A percentile compares a stretch with the other conserved stretches of the same genome.
These are phyloP conservation scores for Didymella sp. DNA, from an alignment of 2,329 filamentous ascomycete genomes.

Conservation along the genomic window DNA sequence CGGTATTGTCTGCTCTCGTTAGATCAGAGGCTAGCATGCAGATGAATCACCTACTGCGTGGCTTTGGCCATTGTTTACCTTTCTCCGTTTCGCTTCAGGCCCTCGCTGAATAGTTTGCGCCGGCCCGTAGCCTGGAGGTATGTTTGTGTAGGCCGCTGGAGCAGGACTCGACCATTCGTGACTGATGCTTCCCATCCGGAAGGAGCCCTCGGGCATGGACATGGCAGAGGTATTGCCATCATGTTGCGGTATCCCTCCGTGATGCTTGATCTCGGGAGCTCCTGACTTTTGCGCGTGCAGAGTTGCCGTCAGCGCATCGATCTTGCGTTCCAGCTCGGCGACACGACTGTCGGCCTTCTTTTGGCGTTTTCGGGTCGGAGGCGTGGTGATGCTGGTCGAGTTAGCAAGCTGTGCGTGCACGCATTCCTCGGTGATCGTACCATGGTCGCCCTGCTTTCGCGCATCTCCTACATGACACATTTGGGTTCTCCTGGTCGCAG, in stretches of 20 bases:
- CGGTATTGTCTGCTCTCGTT: conserved; percentile 40
- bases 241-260: conserved; percentile 35
- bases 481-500: conserved; percentile 77
- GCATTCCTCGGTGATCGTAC: conserved; percentile 60
- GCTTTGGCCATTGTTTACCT: conserved; percentile 33
- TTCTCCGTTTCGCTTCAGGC: conserved; percentile 44
- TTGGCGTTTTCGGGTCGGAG: conserved; percentile 77
- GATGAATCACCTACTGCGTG: conserved; percentile 35
- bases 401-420: neutral
- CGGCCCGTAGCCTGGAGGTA: conserved; percentile 43
- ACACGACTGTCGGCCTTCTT: conserved; percentile 92
- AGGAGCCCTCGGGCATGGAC: conserved; percentile 35
- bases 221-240: conserved; percentile 17
- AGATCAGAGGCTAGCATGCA: neutral
- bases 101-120: conserved; percentile 41
- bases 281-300: conserved; percentile 64
- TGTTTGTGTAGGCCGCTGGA: conserved; percentile 30
- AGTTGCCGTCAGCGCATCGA: conserved; percentile 84
- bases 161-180: conserved; percentile 41
- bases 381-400: conserved; percentile 58
- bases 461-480: conserved; percentile 70
- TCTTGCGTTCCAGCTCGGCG: conserved; percentile 89
- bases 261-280: conserved; percentile 29
- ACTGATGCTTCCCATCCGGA: conserved; percentile 34
- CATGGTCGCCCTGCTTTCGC: conserved; percentile 80